Evolutionary conservation across 116 monocot genomes (phyloP).

Genomic region (Trichopus zeylanicus): DNA sequence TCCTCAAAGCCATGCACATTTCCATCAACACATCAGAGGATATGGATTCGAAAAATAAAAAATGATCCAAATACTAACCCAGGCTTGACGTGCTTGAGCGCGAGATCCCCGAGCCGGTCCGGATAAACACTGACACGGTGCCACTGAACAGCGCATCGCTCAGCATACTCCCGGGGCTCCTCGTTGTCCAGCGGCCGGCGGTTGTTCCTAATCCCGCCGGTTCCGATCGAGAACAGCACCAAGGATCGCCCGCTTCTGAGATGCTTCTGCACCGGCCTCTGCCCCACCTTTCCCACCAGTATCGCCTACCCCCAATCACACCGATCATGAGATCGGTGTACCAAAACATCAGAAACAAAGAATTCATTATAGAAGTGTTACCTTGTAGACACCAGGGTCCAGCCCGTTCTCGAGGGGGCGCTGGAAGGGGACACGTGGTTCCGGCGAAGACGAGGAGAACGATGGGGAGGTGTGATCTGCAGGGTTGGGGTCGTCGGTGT

Average conservation of each 20-base stretch:
- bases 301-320: constrained; percentile 42
- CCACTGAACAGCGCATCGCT: constrained; percentile 91
- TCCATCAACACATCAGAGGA: too few species aligned
- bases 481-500: too few species aligned
- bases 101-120: constrained; percentile 42
- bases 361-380: constrained; percentile 1
- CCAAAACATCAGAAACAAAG: neutral
- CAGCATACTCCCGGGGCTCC: constrained; percentile 73
- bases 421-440: constrained; percentile 19
- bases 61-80: too few species aligned
- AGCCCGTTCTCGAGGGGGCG: constrained; percentile 81
- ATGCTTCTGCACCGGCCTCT: constrained; percentile 72
- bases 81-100: constrained; percentile 63
- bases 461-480: too few species aligned
- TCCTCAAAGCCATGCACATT: too few species aligned
- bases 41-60: too few species aligned
- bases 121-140: constrained; percentile 84
- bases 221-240: constrained; percentile 76
- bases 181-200: constrained; percentile 80
- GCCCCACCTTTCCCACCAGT: constrained; percentile 83
- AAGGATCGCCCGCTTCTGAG: constrained; percentile 55
- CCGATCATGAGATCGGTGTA: neutral
- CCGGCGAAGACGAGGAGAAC: too few species aligned
- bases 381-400: constrained; percentile 78
- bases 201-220: constrained; percentile 90